phyloP scores from a whole-genome alignment of 1,284 basidiomycete genomes.

The Sporisorium sorghi region DNA sequence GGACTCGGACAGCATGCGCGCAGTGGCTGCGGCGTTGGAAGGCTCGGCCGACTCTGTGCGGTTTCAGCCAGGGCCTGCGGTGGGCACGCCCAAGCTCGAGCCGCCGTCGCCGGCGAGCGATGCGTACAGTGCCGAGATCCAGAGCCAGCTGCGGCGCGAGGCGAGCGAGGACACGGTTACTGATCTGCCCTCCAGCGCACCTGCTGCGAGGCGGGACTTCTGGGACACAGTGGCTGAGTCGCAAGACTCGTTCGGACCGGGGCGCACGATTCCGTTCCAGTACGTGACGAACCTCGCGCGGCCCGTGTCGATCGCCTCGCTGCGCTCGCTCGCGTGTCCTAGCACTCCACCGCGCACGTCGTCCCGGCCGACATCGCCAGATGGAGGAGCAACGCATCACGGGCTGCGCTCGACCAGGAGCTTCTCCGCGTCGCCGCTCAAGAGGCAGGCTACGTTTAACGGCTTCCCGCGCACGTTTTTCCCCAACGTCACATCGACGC shows the following conservation, averaged over 20 bases:
- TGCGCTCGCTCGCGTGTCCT: conserved; percentile 35
- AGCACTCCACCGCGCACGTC: conserved; percentile 38
- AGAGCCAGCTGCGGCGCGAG: conserved; percentile 8
- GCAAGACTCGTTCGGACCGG: conserved; percentile 4
- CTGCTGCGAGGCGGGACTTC: conserved; percentile 1
- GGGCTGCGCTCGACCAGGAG: conserved; percentile 19
- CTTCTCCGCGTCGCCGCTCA: conserved; percentile 29
- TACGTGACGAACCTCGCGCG: conserved; percentile 39
- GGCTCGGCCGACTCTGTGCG: conserved; percentile 18
- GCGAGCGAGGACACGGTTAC: conserved; percentile 30
- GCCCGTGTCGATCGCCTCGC: conserved; percentile 39
- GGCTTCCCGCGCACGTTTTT: conserved; percentile 39
- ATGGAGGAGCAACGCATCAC: conserved; percentile 28
- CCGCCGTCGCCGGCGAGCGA: conserved; percentile 23
- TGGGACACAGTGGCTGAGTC: conserved; percentile 8
- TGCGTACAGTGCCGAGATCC: conserved; percentile 20
- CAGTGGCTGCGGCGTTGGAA: conserved; percentile 33
- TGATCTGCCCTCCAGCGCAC: conserved; percentile 4
- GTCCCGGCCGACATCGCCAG: conserved; percentile 23
- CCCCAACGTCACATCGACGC: conserved; percentile 5
- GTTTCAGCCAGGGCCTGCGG: conserved; percentile 31
- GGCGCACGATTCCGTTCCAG: conserved; percentile 30
- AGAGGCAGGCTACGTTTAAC: conserved; percentile 36
- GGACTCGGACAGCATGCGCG: conserved; percentile 42
- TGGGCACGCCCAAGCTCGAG: conserved; percentile 32